Evolutionary conservation across 108 stramenopile species (phyloP).

Genomic region (Cyclotella baltica): DNA sequence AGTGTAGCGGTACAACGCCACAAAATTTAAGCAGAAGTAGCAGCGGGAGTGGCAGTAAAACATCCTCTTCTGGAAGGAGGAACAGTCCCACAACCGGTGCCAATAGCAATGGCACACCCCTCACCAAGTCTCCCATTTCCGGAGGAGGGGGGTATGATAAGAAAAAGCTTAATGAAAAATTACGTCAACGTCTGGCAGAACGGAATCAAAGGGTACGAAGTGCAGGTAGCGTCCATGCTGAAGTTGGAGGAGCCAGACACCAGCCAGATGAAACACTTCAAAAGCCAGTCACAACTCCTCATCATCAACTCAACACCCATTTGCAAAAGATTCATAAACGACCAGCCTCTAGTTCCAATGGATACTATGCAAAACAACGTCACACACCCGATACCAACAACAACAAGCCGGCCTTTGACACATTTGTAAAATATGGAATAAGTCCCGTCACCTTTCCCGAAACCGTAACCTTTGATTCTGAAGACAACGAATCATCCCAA

Average conservation of each 20-base stretch:
- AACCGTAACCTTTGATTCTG: slow-evolving; percentile 34
- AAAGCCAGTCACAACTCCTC: too few species aligned
- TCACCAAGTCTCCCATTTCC: neutral
- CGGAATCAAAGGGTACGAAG: slow-evolving; percentile 8
- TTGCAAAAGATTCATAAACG: slow-evolving; percentile 8
- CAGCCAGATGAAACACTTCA: neutral
- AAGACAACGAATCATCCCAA: slow-evolving; percentile 14
- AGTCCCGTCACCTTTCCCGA: slow-evolving; percentile 17
- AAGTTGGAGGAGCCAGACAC: neutral
- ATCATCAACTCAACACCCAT: neutral
- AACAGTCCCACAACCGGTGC: too few species aligned
- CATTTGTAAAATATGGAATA: slow-evolving; percentile 8
- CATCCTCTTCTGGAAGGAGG: neutral
- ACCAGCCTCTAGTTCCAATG: neutral
- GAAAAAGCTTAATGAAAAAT: slow-evolving; percentile 26
- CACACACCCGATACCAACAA: neutral
- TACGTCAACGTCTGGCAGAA: slow-evolving; percentile 28
- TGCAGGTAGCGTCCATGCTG: neutral
- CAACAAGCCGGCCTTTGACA: neutral
- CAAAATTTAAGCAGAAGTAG: too few species aligned
- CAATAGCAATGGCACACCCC: neutral
- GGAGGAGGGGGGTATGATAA: slow-evolving; percentile 4
- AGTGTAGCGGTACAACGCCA: neutral
- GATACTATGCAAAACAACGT: neutral
- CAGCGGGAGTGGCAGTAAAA: too few species aligned